Conservation (phyloP, 768 basidiomycete species). For the Lactarius pseudohatsudake region DNA sequence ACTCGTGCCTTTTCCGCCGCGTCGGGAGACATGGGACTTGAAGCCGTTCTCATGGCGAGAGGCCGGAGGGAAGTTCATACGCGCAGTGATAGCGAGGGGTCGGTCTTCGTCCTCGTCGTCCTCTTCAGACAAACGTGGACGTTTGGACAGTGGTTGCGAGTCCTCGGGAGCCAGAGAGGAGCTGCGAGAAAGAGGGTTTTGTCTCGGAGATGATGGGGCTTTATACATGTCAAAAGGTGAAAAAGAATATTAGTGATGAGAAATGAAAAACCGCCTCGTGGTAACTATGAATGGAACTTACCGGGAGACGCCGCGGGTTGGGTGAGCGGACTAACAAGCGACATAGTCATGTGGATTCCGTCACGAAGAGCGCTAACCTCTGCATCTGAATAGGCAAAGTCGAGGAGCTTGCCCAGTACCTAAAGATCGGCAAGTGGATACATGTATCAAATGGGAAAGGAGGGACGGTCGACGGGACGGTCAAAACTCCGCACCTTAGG, state of each 20-base stretch:
- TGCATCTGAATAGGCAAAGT: slow-evolving; percentile 74
- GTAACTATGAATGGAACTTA: slow-evolving; percentile 35
- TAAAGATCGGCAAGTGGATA: slow-evolving; percentile 35
- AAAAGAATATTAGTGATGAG: slow-evolving; percentile 26
- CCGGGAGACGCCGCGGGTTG: slow-evolving; percentile 53
- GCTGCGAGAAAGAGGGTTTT: slow-evolving; percentile 20
- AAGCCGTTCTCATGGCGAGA: slow-evolving; percentile 24
- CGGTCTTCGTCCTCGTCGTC: slow-evolving; percentile 31
- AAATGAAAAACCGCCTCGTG: slow-evolving; percentile 29
- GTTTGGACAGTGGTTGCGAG: slow-evolving; percentile 49
- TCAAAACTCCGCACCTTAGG: slow-evolving; percentile 31
- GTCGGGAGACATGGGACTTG: slow-evolving; percentile 40
- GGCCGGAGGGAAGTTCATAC: slow-evolving; percentile 28
- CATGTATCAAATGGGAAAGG: slow-evolving; percentile 6
- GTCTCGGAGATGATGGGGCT: slow-evolving; percentile 36
- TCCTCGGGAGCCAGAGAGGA: slow-evolving; percentile 55
- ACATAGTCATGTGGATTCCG: slow-evolving; percentile 61
- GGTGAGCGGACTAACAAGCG: slow-evolving; percentile 49
- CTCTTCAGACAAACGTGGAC: slow-evolving; percentile 26
- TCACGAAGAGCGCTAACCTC: slow-evolving; percentile 67
- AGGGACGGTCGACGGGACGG: slow-evolving; percentile 10
- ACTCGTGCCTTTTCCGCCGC: slow-evolving; percentile 56
- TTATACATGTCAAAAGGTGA: slow-evolving; percentile 29
- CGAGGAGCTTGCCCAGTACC: slow-evolving; percentile 75
- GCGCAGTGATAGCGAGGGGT: slow-evolving; percentile 38